These are phyloP conservation scores for Camellia oleifera DNA, from an alignment of 179 eudicot species.

Conservation along the genomic window DNA sequence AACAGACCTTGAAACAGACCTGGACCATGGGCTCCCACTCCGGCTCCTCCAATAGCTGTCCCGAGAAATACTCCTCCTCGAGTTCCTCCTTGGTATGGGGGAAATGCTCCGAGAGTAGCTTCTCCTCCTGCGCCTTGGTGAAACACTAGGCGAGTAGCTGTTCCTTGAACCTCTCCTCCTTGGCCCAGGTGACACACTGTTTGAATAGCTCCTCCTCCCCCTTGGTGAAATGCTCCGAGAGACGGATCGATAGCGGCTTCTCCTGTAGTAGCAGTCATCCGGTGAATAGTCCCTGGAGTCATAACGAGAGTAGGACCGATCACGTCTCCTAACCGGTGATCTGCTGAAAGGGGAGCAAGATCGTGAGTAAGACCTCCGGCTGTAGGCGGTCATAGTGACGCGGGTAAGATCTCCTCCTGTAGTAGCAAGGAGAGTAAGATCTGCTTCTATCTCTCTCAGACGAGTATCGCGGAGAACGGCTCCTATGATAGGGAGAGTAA, in stretches of 20 bases:
- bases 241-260: constrained; percentile 27
- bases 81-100: constrained; percentile 29
- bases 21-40: constrained; percentile 42
- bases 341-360: constrained; percentile 34
- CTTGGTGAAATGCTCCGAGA: constrained; percentile 38
- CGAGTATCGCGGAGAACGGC: constrained; percentile 53
- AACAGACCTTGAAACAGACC: constrained; percentile 44
- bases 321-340: constrained; percentile 28
- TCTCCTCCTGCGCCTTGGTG: constrained; percentile 15
- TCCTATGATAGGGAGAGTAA: constrained; percentile 48
- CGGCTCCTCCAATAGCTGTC: constrained; percentile 25
- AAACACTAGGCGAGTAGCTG: constrained; percentile 17
- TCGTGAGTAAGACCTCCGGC: constrained; percentile 35
- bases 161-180: constrained; percentile 18
- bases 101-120: constrained; percentile 21
- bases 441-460: constrained; percentile 53
- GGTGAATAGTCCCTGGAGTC: constrained; percentile 32
- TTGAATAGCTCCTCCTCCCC: constrained; percentile 19
- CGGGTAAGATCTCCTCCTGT: constrained; percentile 36
- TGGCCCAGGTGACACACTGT: constrained; percentile 23
- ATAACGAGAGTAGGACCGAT: constrained; percentile 32
- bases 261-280: constrained; percentile 21
- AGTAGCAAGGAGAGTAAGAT: constrained; percentile 33
- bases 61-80: constrained; percentile 49
- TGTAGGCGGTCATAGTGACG: constrained; percentile 32